A percentile compares a stretch with the other conserved stretches of the same genome.
These are phyloP conservation scores for Apiotrichum gamsii DNA, from an alignment of 1,284 basidiomycete genomes.

Conservation along the genomic window DNA sequence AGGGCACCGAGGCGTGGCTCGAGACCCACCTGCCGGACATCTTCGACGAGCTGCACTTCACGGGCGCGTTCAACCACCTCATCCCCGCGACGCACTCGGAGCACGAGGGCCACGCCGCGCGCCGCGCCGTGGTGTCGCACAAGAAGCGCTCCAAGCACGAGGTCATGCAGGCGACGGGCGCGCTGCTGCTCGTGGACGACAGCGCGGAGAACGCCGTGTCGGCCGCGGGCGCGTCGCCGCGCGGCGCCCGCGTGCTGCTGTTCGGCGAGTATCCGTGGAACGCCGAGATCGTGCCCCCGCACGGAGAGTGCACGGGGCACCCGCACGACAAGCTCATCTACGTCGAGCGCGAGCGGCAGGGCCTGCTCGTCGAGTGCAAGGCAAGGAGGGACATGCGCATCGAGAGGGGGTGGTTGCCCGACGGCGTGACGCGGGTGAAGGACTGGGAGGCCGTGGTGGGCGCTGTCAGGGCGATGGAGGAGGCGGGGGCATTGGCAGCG, in stretches of 20 bases:
- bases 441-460: conserved; percentile 44
- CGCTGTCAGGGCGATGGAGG: no score
- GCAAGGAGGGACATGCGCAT: conserved; percentile 26
- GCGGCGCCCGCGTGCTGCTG: conserved; percentile 56
- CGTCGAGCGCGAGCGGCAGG: conserved; percentile 49
- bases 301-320: conserved; percentile 31
- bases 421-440: conserved; percentile 33
- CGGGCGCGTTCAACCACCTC: conserved; percentile 58
- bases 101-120: conserved; percentile 49
- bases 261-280: conserved; percentile 77
- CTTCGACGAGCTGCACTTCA: conserved; percentile 66
- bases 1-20: conserved; percentile 63
- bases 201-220: conserved; percentile 67
- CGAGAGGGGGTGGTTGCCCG: conserved; percentile 39
- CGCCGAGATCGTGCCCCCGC: conserved; percentile 49
- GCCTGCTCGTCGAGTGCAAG: conserved; percentile 45
- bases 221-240: conserved; percentile 47
- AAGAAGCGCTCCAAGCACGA: conserved; percentile 62
- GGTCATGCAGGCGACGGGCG: conserved; percentile 60
- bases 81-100: conserved; percentile 34
- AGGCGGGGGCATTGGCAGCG: no score
- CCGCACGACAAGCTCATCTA: conserved; percentile 55
- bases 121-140: conserved; percentile 52
- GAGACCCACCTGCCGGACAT: conserved; percentile 61
- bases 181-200: conserved; percentile 67